Conservation (phyloP, 2,329 filamentous ascomycete genomes). For the Akanthomyces uredinophilus region DNA sequence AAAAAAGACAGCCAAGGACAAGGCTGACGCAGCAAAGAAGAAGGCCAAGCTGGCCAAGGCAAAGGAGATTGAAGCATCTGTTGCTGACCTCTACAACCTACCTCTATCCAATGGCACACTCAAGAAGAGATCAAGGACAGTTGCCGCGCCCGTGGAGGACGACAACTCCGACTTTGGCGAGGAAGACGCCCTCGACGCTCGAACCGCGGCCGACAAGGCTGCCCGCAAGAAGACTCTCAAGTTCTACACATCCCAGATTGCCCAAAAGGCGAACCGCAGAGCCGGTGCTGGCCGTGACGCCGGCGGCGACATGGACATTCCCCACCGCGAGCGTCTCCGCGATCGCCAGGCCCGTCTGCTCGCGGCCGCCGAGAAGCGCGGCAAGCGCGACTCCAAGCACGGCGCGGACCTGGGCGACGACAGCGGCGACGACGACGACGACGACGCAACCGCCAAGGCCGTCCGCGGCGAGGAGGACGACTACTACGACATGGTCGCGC, state of each 20-base stretch:
- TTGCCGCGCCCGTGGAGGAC: slow-evolving; percentile 40
- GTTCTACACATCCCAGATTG: slow-evolving; percentile 97
- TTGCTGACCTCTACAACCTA: slow-evolving; percentile 66
- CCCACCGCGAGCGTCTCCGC: slow-evolving; percentile 79
- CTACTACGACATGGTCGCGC: slow-evolving; percentile 86
- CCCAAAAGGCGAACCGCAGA: slow-evolving; percentile 87
- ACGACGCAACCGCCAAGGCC: slow-evolving; percentile 41
- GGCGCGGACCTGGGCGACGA: slow-evolving; percentile 66
- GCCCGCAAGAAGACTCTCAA: slow-evolving; percentile 86
- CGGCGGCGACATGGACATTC: slow-evolving; percentile 77
- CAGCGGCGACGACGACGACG: slow-evolving; percentile 65
- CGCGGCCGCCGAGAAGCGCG: slow-evolving; percentile 80
- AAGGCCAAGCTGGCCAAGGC: slow-evolving; percentile 41
- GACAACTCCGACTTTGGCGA: slow-evolving; percentile 91
- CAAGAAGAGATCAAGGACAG: slow-evolving; percentile 21
- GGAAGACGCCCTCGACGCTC: slow-evolving; percentile 70
- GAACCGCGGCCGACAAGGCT: slow-evolving; percentile 80
- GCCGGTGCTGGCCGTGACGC: slow-evolving; percentile 66
- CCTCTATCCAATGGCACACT: slow-evolving; percentile 43
- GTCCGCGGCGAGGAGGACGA: slow-evolving; percentile 60
- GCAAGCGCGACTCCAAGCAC: slow-evolving; percentile 57
- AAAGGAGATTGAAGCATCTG: slow-evolving; percentile 62
- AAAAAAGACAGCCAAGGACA: slow-evolving; percentile 30
- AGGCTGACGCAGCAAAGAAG: slow-evolving; percentile 32
- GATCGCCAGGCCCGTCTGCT: slow-evolving; percentile 85